These are phyloP conservation scores for Cinchona pubescens DNA, from an alignment of 257 asterid genomes.

Conservation along the genomic window DNA sequence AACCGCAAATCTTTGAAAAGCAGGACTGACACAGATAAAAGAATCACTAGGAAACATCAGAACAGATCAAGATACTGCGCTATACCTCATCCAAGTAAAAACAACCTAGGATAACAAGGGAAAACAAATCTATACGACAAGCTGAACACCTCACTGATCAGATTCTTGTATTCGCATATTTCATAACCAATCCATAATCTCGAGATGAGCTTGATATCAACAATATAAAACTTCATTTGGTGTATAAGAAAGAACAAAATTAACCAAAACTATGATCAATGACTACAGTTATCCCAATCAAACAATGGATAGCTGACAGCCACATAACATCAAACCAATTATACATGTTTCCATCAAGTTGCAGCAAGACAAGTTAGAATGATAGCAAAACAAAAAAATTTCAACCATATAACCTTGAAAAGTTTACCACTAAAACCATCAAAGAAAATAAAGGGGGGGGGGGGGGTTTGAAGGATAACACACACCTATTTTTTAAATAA, in stretches of 20 bases:
- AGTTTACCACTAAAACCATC: neutral
- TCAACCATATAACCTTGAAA: neutral
- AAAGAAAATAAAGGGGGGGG: too few relatives aligned
- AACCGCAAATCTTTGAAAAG: constrained; percentile 84
- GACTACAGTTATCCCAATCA: neutral
- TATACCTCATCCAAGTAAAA: neutral
- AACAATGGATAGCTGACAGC: neutral
- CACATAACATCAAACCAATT: neutral
- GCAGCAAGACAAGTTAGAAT: neutral
- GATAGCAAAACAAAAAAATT: neutral
- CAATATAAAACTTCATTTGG: neutral
- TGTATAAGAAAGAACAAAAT: neutral
- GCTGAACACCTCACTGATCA: neutral
- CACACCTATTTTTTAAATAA: neutral
- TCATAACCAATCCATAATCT: neutral
- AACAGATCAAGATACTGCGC: neutral
- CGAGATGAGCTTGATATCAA: neutral
- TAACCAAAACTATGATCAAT: neutral
- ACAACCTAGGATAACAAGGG: neutral
- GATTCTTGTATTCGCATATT: neutral
- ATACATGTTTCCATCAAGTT: neutral
- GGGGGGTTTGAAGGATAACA: neutral
- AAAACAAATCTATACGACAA: neutral
- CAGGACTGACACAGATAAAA: constrained; percentile 34
- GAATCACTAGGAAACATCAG: neutral